Base-by-base conservation (phyloP, 176 grass and related monocot genomes). In the Saccharum officinarum region DNA sequence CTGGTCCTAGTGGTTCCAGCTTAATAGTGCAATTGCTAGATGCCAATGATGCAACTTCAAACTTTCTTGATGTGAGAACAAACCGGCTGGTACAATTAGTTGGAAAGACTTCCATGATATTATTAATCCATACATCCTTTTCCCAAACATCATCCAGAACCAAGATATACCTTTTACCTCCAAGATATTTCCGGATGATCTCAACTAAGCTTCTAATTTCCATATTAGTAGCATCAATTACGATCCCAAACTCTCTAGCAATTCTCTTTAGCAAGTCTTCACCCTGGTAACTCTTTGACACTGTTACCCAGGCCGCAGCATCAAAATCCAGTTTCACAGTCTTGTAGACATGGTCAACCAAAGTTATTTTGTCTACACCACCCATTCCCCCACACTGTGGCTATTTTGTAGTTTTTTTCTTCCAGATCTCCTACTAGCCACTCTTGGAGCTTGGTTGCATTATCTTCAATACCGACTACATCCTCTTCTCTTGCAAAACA, bases 121-220 rank as follows among this genome's bases (percentile, higher is more conserved):
- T 23, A 15, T 26, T 26, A 34, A 49, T 15, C 79, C 64, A 81
- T 1, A 69, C 12, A 69, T 54, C 45, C 14, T 7, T 8, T 10
- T 2, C 14, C 79, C 79, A 81, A 38, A 69, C 65, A 81, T 81
- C 77, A 79, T 79, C 60, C 1, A 79, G 57, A 11, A 79, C 6
- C 15, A 79, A 30, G 37, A 79, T 18, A 61, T 30, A 31, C 23
- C 39, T 79, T 79, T 79, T 79, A 22, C 77, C 77, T 45, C 18
- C n/a, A n/a, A 79, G 60, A 18, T 79, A 18, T 6, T 80, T 67
- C 9, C 40, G 17, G 12, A 33, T 67, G 25, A 8, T 45, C 16
- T 80, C 26, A 11, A 20, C 5, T 68, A 80, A 22, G 1, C 11
- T 23, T 80, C 42, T 80, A 4, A 33, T 50, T 13, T 34, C 52